Base-by-base conservation (phyloP, 2,329 filamentous ascomycete species). In the Calonectria leucothoes region DNA sequence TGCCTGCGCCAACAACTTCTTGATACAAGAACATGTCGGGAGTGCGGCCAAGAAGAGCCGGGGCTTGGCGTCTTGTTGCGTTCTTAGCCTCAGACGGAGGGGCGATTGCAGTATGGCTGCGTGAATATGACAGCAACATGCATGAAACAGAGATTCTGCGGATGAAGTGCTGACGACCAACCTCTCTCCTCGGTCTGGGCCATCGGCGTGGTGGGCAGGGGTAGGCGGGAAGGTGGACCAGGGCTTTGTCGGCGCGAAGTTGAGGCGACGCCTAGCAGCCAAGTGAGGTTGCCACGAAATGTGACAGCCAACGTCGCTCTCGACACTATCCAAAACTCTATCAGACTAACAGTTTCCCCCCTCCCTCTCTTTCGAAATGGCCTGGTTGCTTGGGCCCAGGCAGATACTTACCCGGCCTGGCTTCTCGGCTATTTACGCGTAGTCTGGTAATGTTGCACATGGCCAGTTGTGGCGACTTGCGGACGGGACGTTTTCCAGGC, bases 241-340 rank as follows among this genome's bases (percentile, higher is more conserved):
- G 73, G 55, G 67, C 49, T 39, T 66, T 49, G 31, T 72, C 72
- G 64, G 74, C 75, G 75, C 74, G 76, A 75, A 65, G 52, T 76
- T 76, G 75, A 77, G 71, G 71, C 64, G 73, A 33, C 52, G 64
- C 66, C 48, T 31, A 27, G 55, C 31, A 25, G 52, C 31, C 71
- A 35, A 57, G 42, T 29, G 74, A 76, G 74, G 68, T 71, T 77
- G 68, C 52, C 48, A 57, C 49, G 45, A 45, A 70, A 75, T 71
- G 70, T 55, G 74, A 59, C 52, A 74, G 55, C 33, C 65, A 66
- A 59, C 49, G 39, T 64, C 55, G 37, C 64, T 37, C 48, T 61
- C 55, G 42, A 63, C 33, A 57, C 66, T 55, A 69, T 45, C 10
- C 31, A 74, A 59, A 71, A 71, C 71, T 37, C 71, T 64, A 64